Evolutionary conservation across 1,284 basidiomycete species (phyloP).

Genomic region (Ceratobasidium sp.): DNA sequence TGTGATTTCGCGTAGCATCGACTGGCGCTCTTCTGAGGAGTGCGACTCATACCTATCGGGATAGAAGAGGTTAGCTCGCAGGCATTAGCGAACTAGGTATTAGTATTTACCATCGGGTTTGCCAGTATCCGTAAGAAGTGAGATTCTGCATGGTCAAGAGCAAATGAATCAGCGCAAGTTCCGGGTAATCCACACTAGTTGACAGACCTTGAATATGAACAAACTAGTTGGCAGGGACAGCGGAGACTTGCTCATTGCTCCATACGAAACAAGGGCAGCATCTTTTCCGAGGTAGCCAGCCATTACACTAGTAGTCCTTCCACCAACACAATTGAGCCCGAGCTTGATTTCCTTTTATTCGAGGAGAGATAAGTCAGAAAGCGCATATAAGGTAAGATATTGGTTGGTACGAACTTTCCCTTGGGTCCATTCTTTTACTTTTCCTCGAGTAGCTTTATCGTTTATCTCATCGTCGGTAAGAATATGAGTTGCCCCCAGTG

Average conservation of each 20-base stretch:
- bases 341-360: conserved; percentile 62
- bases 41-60: conserved; percentile 55
- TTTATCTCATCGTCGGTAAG: conserved; percentile 76
- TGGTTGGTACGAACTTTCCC: conserved; percentile 60
- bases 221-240: conserved; percentile 78
- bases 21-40: conserved; percentile 48
- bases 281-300: conserved; percentile 67
- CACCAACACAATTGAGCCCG: conserved; percentile 83
- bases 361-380: conserved; percentile 49
- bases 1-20: conserved; percentile 55
- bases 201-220: conserved; percentile 74
- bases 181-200: background rate
- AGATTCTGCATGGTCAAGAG: conserved; percentile 58
- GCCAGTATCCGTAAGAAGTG: conserved; percentile 78
- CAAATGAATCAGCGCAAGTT: background rate
- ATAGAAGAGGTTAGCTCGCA: background rate
- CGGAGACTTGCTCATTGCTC: conserved; percentile 87
- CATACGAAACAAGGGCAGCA: conserved; percentile 83
- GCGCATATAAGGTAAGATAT: background rate
- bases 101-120: conserved; percentile 67
- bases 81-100: too few species aligned
- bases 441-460: conserved; percentile 63
- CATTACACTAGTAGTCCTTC: conserved; percentile 74
- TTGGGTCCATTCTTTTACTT: conserved; percentile 68
- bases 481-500: conserved; percentile 76